These are phyloP conservation scores for Blastocystis sp. DNA, from an alignment of 352 stramenopile species.

Conservation along the genomic window DNA sequence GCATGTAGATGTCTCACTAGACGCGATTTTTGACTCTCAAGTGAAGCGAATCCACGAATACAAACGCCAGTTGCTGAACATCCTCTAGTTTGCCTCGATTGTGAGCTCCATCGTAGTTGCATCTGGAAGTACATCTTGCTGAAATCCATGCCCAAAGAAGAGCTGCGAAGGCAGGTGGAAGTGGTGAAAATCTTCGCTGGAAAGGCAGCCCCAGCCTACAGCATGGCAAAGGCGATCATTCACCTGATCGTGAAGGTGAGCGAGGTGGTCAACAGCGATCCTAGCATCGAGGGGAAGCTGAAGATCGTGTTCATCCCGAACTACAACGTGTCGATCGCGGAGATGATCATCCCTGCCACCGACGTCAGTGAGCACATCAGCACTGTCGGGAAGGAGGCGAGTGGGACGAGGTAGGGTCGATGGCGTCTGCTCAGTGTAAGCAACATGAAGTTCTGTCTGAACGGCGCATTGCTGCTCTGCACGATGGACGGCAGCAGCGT, in stretches of 20 bases:
- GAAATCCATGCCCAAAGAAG: constrained; percentile 60
- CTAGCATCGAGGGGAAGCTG: constrained; percentile 35
- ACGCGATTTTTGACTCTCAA: constrained; percentile 62
- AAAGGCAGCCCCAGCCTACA: constrained; percentile 64
- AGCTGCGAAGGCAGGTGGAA: neutral
- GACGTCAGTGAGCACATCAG: constrained; percentile 64
- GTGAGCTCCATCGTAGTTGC: neutral
- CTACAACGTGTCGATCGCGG: constrained; percentile 65
- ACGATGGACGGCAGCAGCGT: constrained; percentile 65
- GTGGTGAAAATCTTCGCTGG: constrained; percentile 63
- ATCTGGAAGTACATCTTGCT: constrained; percentile 63
- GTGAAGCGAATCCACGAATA: constrained; percentile 66
- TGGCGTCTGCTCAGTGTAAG: neutral
- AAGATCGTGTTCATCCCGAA: constrained; percentile 65
- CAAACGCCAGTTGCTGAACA: constrained; percentile 65
- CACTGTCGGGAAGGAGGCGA: constrained; percentile 63
- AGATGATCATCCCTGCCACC: constrained; percentile 63
- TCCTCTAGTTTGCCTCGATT: constrained; percentile 9
- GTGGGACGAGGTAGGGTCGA: constrained; percentile 56
- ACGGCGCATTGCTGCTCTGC: constrained; percentile 63
- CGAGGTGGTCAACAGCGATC: constrained; percentile 62
- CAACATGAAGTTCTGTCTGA: constrained; percentile 66
- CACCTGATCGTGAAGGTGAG: constrained; percentile 63
- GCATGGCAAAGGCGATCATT: constrained; percentile 65
- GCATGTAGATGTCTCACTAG: neutral